Evolutionary conservation across 306 rosid species (phyloP).

Genomic region (Trichosanthes cucumerina): DNA sequence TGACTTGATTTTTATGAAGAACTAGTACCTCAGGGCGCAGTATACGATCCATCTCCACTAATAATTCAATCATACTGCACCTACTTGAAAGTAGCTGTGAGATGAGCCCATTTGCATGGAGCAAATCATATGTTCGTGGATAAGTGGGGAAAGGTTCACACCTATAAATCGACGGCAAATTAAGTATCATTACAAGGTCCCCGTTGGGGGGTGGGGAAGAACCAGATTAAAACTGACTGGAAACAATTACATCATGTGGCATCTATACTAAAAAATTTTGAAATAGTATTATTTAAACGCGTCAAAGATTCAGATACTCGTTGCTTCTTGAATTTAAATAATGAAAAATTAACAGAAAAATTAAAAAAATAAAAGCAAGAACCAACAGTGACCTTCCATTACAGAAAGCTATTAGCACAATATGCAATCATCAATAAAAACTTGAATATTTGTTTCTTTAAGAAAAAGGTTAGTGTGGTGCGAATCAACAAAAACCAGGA

Average conservation of each 20-base stretch:
- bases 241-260: not conserved
- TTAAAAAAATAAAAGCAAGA: not conserved
- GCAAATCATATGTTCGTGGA: slow-evolving; percentile 91
- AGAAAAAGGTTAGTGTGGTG: not conserved
- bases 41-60: slow-evolving; percentile 94
- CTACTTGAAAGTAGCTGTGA: slow-evolving; percentile 58
- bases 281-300: not conserved
- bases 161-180: slow-evolving; percentile 25
- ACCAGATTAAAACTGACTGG: not conserved
- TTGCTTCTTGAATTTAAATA: not conserved
- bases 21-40: slow-evolving; percentile 82
- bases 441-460: not conserved
- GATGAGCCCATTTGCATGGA: slow-evolving; percentile 79
- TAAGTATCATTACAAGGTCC: not conserved
- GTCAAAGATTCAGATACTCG: not conserved
- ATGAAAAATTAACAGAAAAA: not conserved
- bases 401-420: not conserved
- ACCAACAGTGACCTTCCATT: not conserved
- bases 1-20: not conserved
- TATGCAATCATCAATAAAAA: not conserved
- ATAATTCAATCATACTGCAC: slow-evolving; percentile 64
- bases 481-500: not conserved
- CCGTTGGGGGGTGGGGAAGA: not conserved
- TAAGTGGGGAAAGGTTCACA: slow-evolving; percentile 96
- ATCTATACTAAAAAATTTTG: not conserved